Evolutionary conservation across 2,329 filamentous ascomycete genomes (phyloP), one percentile per base, ranked within the genome.

Genomic region (Sporothrix brasiliensis): DNA sequence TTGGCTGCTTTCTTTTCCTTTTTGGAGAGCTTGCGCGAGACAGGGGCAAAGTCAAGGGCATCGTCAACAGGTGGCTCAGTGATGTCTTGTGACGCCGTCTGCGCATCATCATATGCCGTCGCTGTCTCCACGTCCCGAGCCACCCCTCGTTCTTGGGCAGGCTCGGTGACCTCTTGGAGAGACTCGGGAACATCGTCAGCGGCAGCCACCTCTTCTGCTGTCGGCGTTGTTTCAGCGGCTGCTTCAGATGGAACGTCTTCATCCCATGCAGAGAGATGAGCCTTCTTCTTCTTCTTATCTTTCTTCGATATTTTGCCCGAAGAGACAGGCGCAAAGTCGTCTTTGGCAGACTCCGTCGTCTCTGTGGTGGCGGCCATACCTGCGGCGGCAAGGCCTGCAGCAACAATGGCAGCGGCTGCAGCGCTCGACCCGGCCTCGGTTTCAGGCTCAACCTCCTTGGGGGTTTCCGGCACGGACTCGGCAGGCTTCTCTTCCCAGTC

Each of bases 1-100:
- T 66, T 66, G 11, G 60, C 41, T 9, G 27, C 56, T 27, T 66
- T 66, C 47, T 66, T 66, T 47, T 66, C 63, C 63, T 66, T 66
- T 47, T 66, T 66, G 5, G 65, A 56, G 10, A 11, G 14, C 27
- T 67, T 60, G 11, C 24, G 16, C 10, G 61, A 65, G 7, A 27
- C 44, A 24, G 63, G 63, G 4, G 30, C 44, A 67, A 61, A 54
- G 34, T 34, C 53, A 10, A 44, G 11, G 14, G 41, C 30, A 13
- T 69, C 56, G 34, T 63, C 47, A 30, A 11, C n/a, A 41, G 41
- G 41, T 14, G 39, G 58, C 21, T 63, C 58, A 3, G 14, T 1
- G 5, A 13, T 27, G 16, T 63, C 24, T 54, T 30, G 52, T 11
- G 21, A 21, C 24, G 52, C 52, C 34, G n/a, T 4, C 30, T 44